Evolutionary conservation across 345 rosid species (phyloP).

Genomic region (Abelmoschus esculentus): DNA sequence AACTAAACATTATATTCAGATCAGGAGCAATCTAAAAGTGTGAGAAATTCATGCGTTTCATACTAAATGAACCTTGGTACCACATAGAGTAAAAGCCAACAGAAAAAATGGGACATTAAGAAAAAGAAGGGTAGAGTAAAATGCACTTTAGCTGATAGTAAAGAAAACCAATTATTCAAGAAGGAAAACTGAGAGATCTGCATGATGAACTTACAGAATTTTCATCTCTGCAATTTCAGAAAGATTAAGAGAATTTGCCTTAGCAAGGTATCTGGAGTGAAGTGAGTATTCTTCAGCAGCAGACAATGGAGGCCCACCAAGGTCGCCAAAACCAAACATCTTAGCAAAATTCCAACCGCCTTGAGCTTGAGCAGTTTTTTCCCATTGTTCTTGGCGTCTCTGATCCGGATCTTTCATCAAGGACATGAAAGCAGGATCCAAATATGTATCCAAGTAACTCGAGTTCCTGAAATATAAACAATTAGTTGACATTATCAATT

Average conservation of each 20-base stretch:
- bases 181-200: neutral
- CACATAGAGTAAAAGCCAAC: neutral
- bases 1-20: slow-evolving; percentile 11
- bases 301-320: slow-evolving; percentile 72
- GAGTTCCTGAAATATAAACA: slow-evolving; percentile 60
- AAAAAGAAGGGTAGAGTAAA: neutral
- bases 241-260: slow-evolving; percentile 83
- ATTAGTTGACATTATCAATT: slow-evolving; percentile 1
- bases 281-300: slow-evolving; percentile 85
- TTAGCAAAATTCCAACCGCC: slow-evolving; percentile 82
- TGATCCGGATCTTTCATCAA: slow-evolving; percentile 93
- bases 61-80: neutral
- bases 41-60: neutral
- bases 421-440: slow-evolving; percentile 99
- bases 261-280: slow-evolving; percentile 89
- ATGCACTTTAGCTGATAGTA: neutral
- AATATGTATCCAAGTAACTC: slow-evolving; percentile 62
- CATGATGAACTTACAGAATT: slow-evolving; percentile 60
- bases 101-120: neutral
- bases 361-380: slow-evolving; percentile 75
- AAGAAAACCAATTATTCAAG: neutral
- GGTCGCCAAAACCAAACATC: slow-evolving; percentile 84
- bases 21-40: slow-evolving; percentile 9
- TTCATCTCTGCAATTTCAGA: slow-evolving; percentile 98
- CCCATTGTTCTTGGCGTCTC: slow-evolving; percentile 93